phyloP scores from a whole-genome alignment of 805 yeast species.

The Wickerhamomyces subpelliculosus region DNA sequence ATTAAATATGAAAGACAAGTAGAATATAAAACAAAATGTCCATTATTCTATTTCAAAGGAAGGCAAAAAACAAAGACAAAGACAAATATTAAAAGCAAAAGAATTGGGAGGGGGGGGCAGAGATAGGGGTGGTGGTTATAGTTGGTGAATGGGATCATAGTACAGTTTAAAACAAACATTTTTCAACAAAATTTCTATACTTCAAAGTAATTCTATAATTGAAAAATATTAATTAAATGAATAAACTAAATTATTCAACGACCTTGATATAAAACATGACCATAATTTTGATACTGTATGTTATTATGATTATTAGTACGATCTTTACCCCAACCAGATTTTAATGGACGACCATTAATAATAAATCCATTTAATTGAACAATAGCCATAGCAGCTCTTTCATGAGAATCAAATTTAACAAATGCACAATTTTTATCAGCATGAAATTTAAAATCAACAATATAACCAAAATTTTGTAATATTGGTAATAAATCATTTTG shows the following conservation, averaged over 20 bases:
- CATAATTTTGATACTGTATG: conserved; percentile 8
- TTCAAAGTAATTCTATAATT: no score
- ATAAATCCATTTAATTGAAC: conserved; percentile 67
- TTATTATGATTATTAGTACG: conserved; percentile 20
- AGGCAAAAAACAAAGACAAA: no score
- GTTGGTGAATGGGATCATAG: no score
- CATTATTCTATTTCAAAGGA: no score
- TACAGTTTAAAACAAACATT: no score
- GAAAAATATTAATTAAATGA: not conserved
- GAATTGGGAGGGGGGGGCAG: no score
- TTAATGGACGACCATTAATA: conserved; percentile 70
- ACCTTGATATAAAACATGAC: conserved; percentile 8
- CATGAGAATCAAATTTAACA: conserved; percentile 81
- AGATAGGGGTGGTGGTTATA: no score
- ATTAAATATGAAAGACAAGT: no score
- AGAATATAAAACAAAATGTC: no score
- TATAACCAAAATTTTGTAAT: conserved; percentile 73
- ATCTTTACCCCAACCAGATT: conserved; percentile 85
- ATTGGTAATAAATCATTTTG: conserved; percentile 69
- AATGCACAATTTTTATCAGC: conserved; percentile 86
- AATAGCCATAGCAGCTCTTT: conserved; percentile 83
- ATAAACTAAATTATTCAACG: conserved; percentile 1
- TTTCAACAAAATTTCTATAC: no score
- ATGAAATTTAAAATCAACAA: conserved; percentile 72
- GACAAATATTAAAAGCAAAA: no score